phyloP scores from a whole-genome alignment of 805 yeast genomes.

The Peterozyma toletana region DNA sequence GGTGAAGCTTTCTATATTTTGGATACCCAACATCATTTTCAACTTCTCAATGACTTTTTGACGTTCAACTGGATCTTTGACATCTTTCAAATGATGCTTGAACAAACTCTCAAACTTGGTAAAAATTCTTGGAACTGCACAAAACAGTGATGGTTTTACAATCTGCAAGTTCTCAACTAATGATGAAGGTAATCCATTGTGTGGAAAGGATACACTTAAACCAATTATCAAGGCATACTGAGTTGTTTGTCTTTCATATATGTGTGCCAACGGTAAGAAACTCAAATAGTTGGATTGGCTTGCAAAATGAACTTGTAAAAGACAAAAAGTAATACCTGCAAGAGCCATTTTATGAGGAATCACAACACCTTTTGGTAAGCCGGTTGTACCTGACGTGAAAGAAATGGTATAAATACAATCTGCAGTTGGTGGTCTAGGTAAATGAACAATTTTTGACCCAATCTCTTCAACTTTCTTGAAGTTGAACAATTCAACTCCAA shows the following conservation, averaged over 20 bases:
- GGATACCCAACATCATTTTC: constrained; percentile 35
- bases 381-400: constrained; percentile 66
- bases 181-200: constrained; percentile 39
- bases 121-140: constrained; percentile 63
- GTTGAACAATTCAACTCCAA: constrained; percentile 2
- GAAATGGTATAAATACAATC: constrained; percentile 33
- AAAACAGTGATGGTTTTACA: constrained; percentile 44
- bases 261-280: constrained; percentile 12
- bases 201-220: constrained; percentile 40
- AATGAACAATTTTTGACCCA: constrained; percentile 42
- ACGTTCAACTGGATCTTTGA: constrained; percentile 9
- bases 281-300: constrained; percentile 3
- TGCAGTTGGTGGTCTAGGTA: constrained; percentile 17
- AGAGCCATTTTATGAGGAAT: constrained; percentile 49
- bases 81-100: constrained; percentile 33
- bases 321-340: constrained; percentile 23
- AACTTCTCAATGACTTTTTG: constrained; percentile 24
- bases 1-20: constrained; percentile 28
- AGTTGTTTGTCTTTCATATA: constrained; percentile 13
- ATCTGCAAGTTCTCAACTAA: constrained; percentile 55
- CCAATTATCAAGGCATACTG: constrained; percentile 7
- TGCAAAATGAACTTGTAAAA: constrained; percentile 3
- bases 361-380: constrained; percentile 75
- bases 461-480: constrained; percentile 25
- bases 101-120: constrained; percentile 57